Evolutionary conservation across 2,329 filamentous ascomycete species (phyloP).

Genomic region (Fusarium longipes): DNA sequence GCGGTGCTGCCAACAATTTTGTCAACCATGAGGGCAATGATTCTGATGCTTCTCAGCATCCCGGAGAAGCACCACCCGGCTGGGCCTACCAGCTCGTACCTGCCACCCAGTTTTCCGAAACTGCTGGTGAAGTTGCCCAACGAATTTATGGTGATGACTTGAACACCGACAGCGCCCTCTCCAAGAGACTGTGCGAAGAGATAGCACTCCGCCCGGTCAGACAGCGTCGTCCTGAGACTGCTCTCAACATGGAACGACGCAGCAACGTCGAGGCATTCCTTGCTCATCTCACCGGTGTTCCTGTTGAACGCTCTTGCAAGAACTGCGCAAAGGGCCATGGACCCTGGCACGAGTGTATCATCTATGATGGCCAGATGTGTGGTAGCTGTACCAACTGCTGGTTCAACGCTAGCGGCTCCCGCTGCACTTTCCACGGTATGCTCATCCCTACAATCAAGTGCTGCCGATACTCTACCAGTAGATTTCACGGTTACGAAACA

Average conservation of each 20-base stretch:
- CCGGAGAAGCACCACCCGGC: neutral
- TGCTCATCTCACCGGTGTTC: conserved; percentile 65
- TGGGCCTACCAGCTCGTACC: neutral
- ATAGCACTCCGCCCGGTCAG: conserved; percentile 61
- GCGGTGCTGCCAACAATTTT: neutral
- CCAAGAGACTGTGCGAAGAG: conserved; percentile 64
- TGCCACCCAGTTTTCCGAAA: neutral
- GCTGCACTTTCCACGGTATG: conserved; percentile 71
- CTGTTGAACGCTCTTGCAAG: conserved; percentile 63
- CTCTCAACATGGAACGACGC: conserved; percentile 65
- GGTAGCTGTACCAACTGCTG: conserved; percentile 72
- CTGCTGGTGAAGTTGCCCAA: conserved; percentile 60
- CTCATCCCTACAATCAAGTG: neutral
- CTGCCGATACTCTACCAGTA: neutral
- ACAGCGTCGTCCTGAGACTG: conserved; percentile 65
- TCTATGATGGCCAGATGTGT: conserved; percentile 70
- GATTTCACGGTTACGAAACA: neutral
- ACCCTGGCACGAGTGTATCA: conserved; percentile 68
- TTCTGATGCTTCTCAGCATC: neutral
- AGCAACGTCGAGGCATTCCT: conserved; percentile 71
- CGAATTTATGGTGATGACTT: conserved; percentile 61
- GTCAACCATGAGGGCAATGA: neutral
- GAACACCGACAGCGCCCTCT: conserved; percentile 64
- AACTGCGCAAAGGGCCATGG: conserved; percentile 71
- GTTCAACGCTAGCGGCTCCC: conserved; percentile 70